Base-by-base conservation (phyloP, 2,329 filamentous ascomycete species). In the Claviceps purpurea region DNA sequence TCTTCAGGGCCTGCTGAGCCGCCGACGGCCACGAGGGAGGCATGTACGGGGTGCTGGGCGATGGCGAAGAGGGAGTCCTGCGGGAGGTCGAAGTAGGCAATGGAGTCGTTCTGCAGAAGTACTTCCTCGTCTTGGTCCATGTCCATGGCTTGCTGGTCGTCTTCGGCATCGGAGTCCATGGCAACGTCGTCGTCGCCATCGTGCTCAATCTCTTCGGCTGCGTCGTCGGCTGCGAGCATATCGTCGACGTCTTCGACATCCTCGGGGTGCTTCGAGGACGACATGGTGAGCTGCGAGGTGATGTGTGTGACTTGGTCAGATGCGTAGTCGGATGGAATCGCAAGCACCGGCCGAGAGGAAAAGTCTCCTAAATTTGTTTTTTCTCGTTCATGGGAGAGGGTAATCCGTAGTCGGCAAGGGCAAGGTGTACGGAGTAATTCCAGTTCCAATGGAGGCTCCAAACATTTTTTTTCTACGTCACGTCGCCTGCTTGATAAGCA, bases 61-160 rank as follows among this genome's bases (percentile, higher is more conserved):
- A 98, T 93, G 69, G 87, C 82, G 73, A 96, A 98, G 63, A 98
- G 86, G 55, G 85, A 90, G 76, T 96, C 89, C 60, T 82, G 85
- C 73, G 96, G 89, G 39, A 72, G 69, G 73, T 97, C 93, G 64
- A 97, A 96, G 73, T 95, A 91, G 55, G 89, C 91, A 58, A 84
- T 76, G 58, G 89, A 94, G 75, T 98, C 91, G 74, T 97, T 98
- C 56, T 93, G 81, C 6, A 97, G 76, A 43, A 80, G 71, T 43
- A 96, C 81, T 59, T 83, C 77, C 74, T 87, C 84, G 50, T 82
- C 77, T 74, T 87, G 84, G 51, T 82, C 81, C 14, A 24, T 41
- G 54, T 79, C 79, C 13, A n/a, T 14, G 52, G 82, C 77, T 74
- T 87, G 42, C 20, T 46, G 24, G 3, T 46, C 81, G 37, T 38